Conservation (phyloP, 2,329 filamentous ascomycete genomes). For the Talaromyces sp. region DNA sequence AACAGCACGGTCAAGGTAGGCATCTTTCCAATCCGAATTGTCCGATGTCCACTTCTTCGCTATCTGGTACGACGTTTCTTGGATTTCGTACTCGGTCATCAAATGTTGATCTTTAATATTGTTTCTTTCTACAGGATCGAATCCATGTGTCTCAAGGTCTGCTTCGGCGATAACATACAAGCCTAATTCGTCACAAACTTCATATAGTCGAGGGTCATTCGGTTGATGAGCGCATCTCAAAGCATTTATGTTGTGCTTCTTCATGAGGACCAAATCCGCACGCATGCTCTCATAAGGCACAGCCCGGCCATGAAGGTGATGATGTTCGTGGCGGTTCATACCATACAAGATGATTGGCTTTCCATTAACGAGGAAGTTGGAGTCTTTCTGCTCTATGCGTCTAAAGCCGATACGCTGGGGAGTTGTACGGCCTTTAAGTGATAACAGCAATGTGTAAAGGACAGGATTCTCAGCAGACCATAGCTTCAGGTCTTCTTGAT, state of each 20-base stretch:
- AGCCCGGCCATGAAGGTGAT: constrained; percentile 59
- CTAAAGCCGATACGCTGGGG: constrained; percentile 60
- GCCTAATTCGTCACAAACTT: constrained; percentile 35
- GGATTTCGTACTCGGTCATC: constrained; percentile 59
- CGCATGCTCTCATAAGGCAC: constrained; percentile 61
- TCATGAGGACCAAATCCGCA: constrained; percentile 64
- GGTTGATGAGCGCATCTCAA: constrained; percentile 67
- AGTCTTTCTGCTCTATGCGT: constrained; percentile 55
- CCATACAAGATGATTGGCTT: constrained; percentile 59
- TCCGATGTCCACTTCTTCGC: constrained; percentile 30
- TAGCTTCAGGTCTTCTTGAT: constrained; percentile 54
- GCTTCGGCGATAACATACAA: constrained; percentile 38
- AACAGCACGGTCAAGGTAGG: constrained; percentile 64
- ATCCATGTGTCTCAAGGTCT: constrained; percentile 38
- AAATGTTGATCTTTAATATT: constrained; percentile 53
- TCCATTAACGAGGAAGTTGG: constrained; percentile 57
- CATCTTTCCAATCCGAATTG: constrained; percentile 45
- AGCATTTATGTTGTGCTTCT: constrained; percentile 67
- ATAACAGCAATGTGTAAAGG: constrained; percentile 50
- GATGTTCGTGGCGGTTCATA: constrained; percentile 69
- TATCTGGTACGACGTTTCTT: constrained; percentile 45
- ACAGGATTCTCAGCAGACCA: constrained; percentile 66
- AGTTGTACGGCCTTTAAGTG: constrained; percentile 34
- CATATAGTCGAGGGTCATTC: constrained; percentile 35
- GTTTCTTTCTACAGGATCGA: constrained; percentile 39